Conservation (phyloP, 1,284 basidiomycete genomes). For the Coniferiporia weirii region DNA sequence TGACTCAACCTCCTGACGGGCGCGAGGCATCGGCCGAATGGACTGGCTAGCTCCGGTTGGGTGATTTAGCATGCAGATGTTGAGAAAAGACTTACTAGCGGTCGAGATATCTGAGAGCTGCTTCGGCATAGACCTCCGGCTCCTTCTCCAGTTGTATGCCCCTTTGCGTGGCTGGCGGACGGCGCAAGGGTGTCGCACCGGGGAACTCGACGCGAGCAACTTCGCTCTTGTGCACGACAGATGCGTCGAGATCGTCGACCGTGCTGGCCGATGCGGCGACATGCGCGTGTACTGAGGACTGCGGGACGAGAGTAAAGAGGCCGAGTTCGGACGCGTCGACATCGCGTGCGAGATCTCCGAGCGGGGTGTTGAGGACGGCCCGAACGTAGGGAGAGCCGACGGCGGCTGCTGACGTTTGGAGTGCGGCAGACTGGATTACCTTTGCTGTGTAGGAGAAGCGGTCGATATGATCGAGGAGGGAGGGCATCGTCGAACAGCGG, state of each 20-base stretch:
- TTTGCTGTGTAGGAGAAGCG: conserved; percentile 17
- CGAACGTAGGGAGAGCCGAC: conserved; percentile 20
- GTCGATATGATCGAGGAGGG: conserved; percentile 12
- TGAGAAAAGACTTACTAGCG: conserved; percentile 50
- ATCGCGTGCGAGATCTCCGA: conserved; percentile 73
- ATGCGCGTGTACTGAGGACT: conserved; percentile 6
- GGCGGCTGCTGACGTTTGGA: conserved; percentile 3
- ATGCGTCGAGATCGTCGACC: conserved; percentile 51
- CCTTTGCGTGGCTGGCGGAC: conserved; percentile 38
- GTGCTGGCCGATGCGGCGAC: background rate
- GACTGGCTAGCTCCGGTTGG: conserved; percentile 38
- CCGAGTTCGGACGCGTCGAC: conserved; percentile 70
- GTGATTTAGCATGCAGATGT: background rate
- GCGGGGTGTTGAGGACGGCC: conserved; percentile 54
- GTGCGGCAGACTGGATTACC: background rate
- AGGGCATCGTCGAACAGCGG: too few species aligned
- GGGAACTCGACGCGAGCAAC: conserved; percentile 59
- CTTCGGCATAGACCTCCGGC: conserved; percentile 68
- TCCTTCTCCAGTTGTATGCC: conserved; percentile 39
- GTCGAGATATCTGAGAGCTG: conserved; percentile 68
- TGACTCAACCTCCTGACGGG: conserved; percentile 47
- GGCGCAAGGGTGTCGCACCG: conserved; percentile 64
- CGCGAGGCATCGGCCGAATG: conserved; percentile 68
- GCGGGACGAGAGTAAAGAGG: conserved; percentile 53
- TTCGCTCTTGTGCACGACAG: conserved; percentile 57